Conservation (phyloP, 345 rosid genomes). For the Salix viminalis region DNA sequence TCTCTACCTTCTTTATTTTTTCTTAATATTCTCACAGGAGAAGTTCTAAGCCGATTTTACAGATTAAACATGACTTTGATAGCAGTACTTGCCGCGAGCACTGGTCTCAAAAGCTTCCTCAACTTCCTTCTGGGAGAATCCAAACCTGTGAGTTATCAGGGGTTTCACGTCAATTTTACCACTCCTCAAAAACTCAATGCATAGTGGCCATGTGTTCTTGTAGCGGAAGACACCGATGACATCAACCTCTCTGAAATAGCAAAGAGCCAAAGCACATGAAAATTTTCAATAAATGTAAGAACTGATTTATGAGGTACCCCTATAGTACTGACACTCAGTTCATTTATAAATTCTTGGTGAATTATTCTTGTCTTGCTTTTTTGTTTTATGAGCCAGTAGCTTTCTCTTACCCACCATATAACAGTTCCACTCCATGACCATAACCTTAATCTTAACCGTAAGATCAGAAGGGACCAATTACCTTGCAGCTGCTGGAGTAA, state of each 20-base stretch:
- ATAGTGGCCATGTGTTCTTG: conserved; percentile 85
- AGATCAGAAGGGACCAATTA: conserved; percentile 12
- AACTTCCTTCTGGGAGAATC: conserved; percentile 78
- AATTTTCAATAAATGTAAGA: neutral
- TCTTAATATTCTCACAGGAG: too few relatives aligned
- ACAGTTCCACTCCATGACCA: too few relatives aligned
- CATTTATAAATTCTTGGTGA: neutral
- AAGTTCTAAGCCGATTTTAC: neutral
- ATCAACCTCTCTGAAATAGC: conserved; percentile 69
- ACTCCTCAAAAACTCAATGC: conserved; percentile 65
- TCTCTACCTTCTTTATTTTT: too few relatives aligned
- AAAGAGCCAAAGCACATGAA: neutral
- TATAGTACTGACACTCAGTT: neutral
- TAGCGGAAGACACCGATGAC: conserved; percentile 74
- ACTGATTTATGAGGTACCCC: neutral
- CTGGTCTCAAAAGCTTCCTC: conserved; percentile 87
- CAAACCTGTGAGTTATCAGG: conserved; percentile 78
- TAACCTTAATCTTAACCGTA: too few relatives aligned
- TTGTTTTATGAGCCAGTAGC: neutral
- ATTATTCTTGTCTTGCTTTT: neutral
- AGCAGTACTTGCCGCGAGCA: conserved; percentile 74
- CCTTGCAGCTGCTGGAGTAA: conserved; percentile 92
- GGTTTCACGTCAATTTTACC: conserved; percentile 89
- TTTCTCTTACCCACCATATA: too few relatives aligned
- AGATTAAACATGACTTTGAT: conserved; percentile 94